Percentiles rank a stretch among this genome's conserved stretches.
These are phyloP conservation scores for Fragosphaeria purpurea DNA, from an alignment of 2,329 filamentous ascomycete species.

Conservation along the genomic window DNA sequence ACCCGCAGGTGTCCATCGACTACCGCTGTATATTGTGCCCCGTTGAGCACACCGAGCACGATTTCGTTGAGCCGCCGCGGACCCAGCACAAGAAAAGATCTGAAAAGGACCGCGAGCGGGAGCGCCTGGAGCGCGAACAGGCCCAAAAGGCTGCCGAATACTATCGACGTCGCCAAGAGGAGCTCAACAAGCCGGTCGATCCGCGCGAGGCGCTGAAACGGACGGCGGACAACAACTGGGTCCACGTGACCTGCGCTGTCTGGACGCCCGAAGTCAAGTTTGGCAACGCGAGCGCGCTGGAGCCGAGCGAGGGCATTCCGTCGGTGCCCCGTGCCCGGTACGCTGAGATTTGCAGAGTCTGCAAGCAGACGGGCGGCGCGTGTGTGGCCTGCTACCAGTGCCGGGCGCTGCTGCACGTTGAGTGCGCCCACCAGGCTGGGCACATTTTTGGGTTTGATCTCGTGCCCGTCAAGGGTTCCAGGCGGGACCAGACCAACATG, in stretches of 20 bases:
- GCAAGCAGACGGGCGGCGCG: slow-evolving; percentile 64
- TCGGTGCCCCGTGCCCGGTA: slow-evolving; percentile 65
- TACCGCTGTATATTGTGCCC: slow-evolving; percentile 93
- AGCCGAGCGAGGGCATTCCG: slow-evolving; percentile 82
- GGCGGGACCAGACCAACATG: slow-evolving; percentile 69
- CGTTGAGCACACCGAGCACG: slow-evolving; percentile 67
- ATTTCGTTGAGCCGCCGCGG: slow-evolving; percentile 76
- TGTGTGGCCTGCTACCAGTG: slow-evolving; percentile 77
- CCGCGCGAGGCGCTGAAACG: slow-evolving; percentile 88
- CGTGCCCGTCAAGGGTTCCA: slow-evolving; percentile 76
- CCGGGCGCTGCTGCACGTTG: slow-evolving; percentile 64
- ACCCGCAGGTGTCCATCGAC: slow-evolving; percentile 80
- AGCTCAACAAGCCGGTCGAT: slow-evolving; percentile 69
- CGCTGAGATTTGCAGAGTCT: slow-evolving; percentile 72
- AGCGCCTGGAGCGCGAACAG: slow-evolving; percentile 75
- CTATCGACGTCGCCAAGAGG: slow-evolving; percentile 73
- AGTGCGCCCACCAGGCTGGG: slow-evolving; percentile 76
- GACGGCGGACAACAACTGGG: slow-evolving; percentile 96
- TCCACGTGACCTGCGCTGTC: slow-evolving; percentile 85
- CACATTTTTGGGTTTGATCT: slow-evolving; percentile 87
- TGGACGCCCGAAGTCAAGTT: slow-evolving; percentile 93
- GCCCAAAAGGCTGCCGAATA: slow-evolving; percentile 69
- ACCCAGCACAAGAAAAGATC: slow-evolving; percentile 75
- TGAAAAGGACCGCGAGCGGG: slow-evolving; percentile 83
- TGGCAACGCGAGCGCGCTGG: slow-evolving; percentile 69